A percentile compares a stretch with the other conserved stretches of the same genome.
phyloP scores from a whole-genome alignment of 1,284 basidiomycete species.

The Ceratobasidium sp. region DNA sequence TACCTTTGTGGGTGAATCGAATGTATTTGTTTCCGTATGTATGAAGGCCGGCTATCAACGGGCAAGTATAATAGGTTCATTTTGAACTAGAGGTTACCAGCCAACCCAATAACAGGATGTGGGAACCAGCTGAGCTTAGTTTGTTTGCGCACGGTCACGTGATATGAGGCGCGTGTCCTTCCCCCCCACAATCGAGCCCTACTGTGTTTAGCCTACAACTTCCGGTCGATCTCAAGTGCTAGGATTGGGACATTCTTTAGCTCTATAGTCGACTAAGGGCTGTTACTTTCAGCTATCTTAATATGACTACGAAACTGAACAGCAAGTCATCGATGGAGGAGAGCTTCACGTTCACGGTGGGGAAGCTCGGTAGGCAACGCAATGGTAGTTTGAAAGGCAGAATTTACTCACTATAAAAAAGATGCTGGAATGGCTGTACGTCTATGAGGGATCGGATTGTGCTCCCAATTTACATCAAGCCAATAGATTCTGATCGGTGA shows the following conservation, averaged over 20 bases:
- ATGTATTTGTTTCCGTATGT: too few species aligned
- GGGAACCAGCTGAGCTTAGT: too few species aligned
- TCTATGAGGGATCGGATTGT: not conserved
- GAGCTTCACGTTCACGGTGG: slow-evolving; percentile 72
- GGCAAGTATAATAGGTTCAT: too few species aligned
- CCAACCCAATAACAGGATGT: too few species aligned
- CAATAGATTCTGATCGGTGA: slow-evolving; percentile 86
- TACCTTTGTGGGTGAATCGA: too few species aligned
- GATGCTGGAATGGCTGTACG: slow-evolving; percentile 85
- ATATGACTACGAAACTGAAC: not conserved
- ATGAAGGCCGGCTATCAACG: too few species aligned
- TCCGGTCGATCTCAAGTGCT: too few species aligned
- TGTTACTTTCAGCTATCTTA: not conserved
- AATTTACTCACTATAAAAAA: slow-evolving; percentile 46
- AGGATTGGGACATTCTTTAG: not conserved
- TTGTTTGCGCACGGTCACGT: not conserved
- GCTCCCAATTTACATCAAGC: not conserved
- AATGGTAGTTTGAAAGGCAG: not conserved
- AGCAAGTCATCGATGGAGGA: slow-evolving; percentile 48
- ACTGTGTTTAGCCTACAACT: too few species aligned
- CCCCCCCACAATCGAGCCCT: not conserved
- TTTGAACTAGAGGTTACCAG: too few species aligned
- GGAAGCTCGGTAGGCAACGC: slow-evolving; percentile 66
- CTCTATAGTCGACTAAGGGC: not conserved
- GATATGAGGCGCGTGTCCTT: not conserved